Evolutionary conservation across 2,329 filamentous ascomycete species (phyloP), one percentile per base, ranked within the genome.

Genomic region (Tothia fuscella): DNA sequence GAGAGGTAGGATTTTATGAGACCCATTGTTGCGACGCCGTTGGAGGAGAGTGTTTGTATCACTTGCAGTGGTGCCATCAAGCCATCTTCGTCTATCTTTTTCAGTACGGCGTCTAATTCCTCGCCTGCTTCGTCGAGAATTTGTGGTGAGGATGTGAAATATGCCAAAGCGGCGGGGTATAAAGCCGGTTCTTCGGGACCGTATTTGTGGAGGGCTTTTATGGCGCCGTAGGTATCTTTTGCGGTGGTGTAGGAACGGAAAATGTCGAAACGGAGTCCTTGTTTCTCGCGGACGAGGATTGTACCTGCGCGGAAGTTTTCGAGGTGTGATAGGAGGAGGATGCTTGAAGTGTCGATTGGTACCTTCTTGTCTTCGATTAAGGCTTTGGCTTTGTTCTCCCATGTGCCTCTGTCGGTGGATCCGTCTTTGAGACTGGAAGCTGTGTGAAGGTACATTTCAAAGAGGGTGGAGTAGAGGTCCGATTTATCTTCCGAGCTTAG

Each of bases 361-460:
- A 72, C 70, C 30, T 86, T 76, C 50, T 82, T 78, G 13, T 78
- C 78, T 54, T 91, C 80, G 43, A 98, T 88, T 19, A 96, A 72
- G 47, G 77, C 79, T 64, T 91, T 94, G 0, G 91, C 91, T 57
- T 93, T 95, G 32, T 71, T 71, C 56, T 95, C 86, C 89, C 91
- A 98, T 48, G 81, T 74, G 51, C 82, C 74, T 48, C 80, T 78
- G 47, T 87, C 72, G 25, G 60, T 22, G n/a, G n/a, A n/a, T 13
- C 47, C 56, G 59, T 79, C 79, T 53, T 79, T 83, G 53, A 80
- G 80, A 44, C 80, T 76, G 45, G 78, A 82, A 17, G 89, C 83
- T 52, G 87, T 91, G 59, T 93, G 83, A 6, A 98, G 68, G 56
- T 96, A 98, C 82, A 98, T 96, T 60, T 98, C 93, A 55, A 98